Evolutionary conservation across 2,329 filamentous ascomycete genomes (phyloP), one percentile per base, ranked within the genome.

Genomic region (Daldinia sp.): DNA sequence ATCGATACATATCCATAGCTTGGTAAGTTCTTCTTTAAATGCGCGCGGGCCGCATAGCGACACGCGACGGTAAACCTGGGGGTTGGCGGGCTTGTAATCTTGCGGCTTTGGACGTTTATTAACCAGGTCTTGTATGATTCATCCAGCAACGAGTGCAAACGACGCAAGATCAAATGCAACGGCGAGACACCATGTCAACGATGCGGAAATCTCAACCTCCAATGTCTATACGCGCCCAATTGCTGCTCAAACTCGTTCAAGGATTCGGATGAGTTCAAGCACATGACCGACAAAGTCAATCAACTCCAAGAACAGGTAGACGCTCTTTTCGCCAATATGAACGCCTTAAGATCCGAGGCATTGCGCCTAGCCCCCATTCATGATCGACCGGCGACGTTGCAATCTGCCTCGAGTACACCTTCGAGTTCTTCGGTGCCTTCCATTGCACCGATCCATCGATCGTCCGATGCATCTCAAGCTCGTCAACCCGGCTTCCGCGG

Each of bases 181-280:
- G 89, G 89, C 63, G 86, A 90, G 69, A 85, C 83, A 0, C 85
- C 87, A 1, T 92, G 89, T 68, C 83, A 87, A 62, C 82, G 89
- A 58, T 92, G 89, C 70, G 85, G 87, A 69, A 88, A 89, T 69
- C 86, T 91, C 75, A 87, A 86, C 69, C 80, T 90, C 15, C 77
- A 83, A 64, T 91, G 88, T 71, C 79, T 89, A 43, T 91, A 90
- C 77, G 82, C 87, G 4, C 84, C 87, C 11, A 89, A 89, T 71
- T 89, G 87, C 75, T 89, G 86, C 74, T 79, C 86, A 65, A 94
- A 87, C 80, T 93, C 87, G 76, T 93, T 97, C 83, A 95, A 94
- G 77, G 94, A 97, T 72, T 93, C 93, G 47, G 92, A 96, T 8
- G 94, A 97, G 75, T 97, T 93, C 81, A 91, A 88, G 73, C 85